Base-by-base conservation (phyloP, 805 yeast species). In the Spathaspora passalidarum region DNA sequence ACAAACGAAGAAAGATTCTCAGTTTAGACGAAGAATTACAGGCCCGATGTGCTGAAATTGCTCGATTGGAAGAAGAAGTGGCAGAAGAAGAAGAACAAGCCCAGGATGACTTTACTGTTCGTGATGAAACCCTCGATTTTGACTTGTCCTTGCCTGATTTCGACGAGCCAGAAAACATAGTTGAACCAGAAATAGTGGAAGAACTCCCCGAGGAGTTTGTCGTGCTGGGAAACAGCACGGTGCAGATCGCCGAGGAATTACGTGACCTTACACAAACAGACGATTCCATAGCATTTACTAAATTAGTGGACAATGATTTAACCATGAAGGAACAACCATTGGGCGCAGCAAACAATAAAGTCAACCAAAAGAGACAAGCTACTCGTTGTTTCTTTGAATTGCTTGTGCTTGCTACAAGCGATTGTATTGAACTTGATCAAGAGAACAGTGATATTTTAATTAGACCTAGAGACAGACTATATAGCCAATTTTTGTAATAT, bases 341-440 rank as follows among this genome's bases (percentile, higher is more conserved):
- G 14, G 51, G 51, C 2, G n/a, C 48, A 8, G 43, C 41, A n/a
- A 56, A 38, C 48, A 49, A 32, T 48, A 62, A 36, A 50, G 57
- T 57, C 66, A 67, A 69, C 49, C 69, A 70, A 48, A 75, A 76
- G 56, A 69, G 73, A 52, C 83, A 84, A 54, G 88, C 89, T 17
- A 80, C 88, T 2, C 76, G 80, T 55, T 74, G 87, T 44, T 90
- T 90, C 64, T 90, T 89, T 56, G 96, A 90, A 60, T 62, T 90
- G 60, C 71, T 90, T 54, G 92, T 89, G 3, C 71, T 90, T 47
- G 95, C 95, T 1, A 84, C 94, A 5, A 73, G 81, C 38, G 90
- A 85, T 54, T 83, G 92, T 44, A 68, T 90, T 39, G 68, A 70
- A 13, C 62, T 89, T 36, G 65, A 78, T 32, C 96, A 88, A 66